phyloP scores from a whole-genome alignment of 306 rosid species.

The Sophora flavescens region DNA sequence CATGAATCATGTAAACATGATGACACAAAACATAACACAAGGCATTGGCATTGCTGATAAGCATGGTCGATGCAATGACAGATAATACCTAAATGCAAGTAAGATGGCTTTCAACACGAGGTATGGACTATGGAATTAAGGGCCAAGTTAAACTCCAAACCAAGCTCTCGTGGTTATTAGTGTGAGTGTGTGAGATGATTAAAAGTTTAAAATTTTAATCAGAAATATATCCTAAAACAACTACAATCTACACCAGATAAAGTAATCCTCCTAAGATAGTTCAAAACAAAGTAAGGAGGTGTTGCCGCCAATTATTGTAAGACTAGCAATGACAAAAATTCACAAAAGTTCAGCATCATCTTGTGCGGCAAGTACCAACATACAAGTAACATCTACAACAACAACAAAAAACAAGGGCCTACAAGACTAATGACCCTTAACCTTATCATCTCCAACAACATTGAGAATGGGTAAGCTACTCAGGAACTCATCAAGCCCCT shows the following conservation, averaged over 20 bases:
- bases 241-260: too few relatives aligned
- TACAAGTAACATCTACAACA: conserved; percentile 55
- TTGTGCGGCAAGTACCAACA: conserved; percentile 37
- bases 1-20: conserved; percentile 12
- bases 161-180: not conserved
- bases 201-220: conserved; percentile 5
- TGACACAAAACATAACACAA: not conserved
- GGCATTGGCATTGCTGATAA: not conserved
- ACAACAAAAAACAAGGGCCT: conserved; percentile 43
- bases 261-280: too few relatives aligned
- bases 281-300: conserved; percentile 37
- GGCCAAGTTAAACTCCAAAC: not conserved
- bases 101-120: conserved; percentile 3
- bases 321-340: conserved; percentile 37
- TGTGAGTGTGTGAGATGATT: not conserved
- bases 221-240: too few relatives aligned
- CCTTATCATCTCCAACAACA: conserved; percentile 87
- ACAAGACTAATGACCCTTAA: conserved; percentile 69
- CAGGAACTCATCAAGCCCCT: conserved; percentile 95
- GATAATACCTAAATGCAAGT: not conserved
- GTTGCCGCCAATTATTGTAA: conserved; percentile 42
- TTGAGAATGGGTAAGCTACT: conserved; percentile 90
- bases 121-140: not conserved
- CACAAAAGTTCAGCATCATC: conserved; percentile 32
- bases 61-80: conserved; percentile 6